A percentile compares a stretch with the other conserved stretches of the same genome.
Conservation (phyloP, 1,284 basidiomycete species). For the Erythrobasidium hasegawianum region DNA sequence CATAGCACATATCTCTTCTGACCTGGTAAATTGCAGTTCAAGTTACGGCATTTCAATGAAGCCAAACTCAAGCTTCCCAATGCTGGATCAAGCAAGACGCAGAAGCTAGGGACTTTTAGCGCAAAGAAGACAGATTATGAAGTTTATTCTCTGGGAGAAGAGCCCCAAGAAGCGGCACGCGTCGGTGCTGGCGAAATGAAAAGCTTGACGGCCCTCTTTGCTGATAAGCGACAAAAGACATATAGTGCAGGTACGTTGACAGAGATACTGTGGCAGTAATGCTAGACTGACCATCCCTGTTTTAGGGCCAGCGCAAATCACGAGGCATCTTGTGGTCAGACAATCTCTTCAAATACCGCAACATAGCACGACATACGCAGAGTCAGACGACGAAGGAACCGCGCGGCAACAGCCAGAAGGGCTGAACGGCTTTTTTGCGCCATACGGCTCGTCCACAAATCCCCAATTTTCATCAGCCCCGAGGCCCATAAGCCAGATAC, state of each 20-base stretch:
- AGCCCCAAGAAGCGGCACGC: slow-evolving; percentile 11
- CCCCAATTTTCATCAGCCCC: not conserved
- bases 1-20: too few species aligned
- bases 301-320: slow-evolving; percentile 13
- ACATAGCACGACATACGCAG: not conserved
- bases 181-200: slow-evolving; percentile 30
- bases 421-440: slow-evolving; percentile 19
- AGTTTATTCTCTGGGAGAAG: slow-evolving; percentile 9
- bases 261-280: not conserved
- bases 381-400: not conserved
- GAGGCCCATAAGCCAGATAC: not conserved
- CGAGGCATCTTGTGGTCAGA: slow-evolving; percentile 21
- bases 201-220: slow-evolving; percentile 20
- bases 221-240: slow-evolving; percentile 17
- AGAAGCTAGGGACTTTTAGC: slow-evolving; percentile 18
- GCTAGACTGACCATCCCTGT: not conserved
- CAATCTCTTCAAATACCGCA: slow-evolving; percentile 15
- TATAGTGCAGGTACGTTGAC: not conserved
- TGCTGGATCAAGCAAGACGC: slow-evolving; percentile 9
- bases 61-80: slow-evolving; percentile 14
- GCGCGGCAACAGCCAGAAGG: slow-evolving; percentile 29
- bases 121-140: slow-evolving; percentile 30
- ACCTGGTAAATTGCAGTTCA: too few species aligned
- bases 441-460: slow-evolving; percentile 8
- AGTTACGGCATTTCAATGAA: slow-evolving; percentile 30